Percentiles rank a stretch among this genome's conserved stretches.
Evolutionary conservation across 225 moss, liverwort and hornwort genomes (phyloP).

Genomic region (Asterella californica): DNA sequence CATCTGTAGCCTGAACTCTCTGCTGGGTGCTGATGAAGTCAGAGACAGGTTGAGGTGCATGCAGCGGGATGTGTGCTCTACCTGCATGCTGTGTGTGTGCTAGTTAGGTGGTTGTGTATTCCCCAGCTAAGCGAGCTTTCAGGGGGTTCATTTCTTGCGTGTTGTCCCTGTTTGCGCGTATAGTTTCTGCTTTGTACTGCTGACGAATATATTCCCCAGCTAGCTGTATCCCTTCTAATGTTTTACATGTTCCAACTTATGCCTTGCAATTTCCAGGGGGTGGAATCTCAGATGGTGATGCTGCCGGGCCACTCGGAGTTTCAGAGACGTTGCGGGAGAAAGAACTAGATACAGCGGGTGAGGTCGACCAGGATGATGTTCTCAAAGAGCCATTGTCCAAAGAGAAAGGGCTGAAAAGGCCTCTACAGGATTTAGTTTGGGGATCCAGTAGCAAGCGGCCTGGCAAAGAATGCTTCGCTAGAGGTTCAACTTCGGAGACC

Average conservation of each 20-base stretch:
- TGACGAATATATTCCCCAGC: neutral
- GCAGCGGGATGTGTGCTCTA: too few relatives aligned
- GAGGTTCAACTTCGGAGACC: conserved; percentile 64
- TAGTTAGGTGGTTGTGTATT: too few relatives aligned
- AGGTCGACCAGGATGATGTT: conserved; percentile 35
- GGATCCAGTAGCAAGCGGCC: conserved; percentile 63
- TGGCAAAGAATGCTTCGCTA: conserved; percentile 61
- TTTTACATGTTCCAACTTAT: conserved; percentile 1
- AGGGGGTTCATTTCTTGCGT: too few relatives aligned
- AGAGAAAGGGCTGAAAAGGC: conserved; percentile 46
- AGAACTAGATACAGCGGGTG: conserved; percentile 31
- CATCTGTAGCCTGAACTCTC: too few relatives aligned
- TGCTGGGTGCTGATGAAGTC: too few relatives aligned
- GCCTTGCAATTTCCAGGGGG: conserved; percentile 25
- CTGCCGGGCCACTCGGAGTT: conserved; percentile 5
- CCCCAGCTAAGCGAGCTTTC: too few relatives aligned
- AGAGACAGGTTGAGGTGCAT: too few relatives aligned
- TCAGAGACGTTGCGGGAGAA: conserved; percentile 27
- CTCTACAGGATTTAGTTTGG: conserved; percentile 39
- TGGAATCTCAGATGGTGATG: conserved; percentile 29
- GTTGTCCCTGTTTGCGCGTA: too few relatives aligned
- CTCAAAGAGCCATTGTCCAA: conserved; percentile 34
- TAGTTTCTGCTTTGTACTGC: too few relatives aligned
- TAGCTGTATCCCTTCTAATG: neutral
- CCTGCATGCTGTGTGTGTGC: too few relatives aligned